A percentile compares a stretch with the other conserved stretches of the same genome.
These are phyloP conservation scores for Sporothrix globosa DNA, from an alignment of 2,329 filamentous ascomycete species.

Conservation along the genomic window DNA sequence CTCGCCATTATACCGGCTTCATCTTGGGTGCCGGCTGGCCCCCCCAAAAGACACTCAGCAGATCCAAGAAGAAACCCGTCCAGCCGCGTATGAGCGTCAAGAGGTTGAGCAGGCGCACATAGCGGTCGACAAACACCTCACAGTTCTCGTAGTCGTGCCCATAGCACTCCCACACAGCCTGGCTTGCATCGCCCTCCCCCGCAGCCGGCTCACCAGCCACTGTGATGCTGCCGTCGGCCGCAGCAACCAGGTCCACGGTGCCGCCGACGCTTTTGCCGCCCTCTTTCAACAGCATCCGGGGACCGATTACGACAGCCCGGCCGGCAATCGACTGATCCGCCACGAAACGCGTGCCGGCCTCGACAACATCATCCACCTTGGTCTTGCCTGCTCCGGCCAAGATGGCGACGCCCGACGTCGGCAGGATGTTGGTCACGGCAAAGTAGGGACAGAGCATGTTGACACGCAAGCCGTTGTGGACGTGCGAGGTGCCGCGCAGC, in stretches of 20 bases:
- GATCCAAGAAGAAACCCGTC: slow-evolving; percentile 52
- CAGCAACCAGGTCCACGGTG: neutral
- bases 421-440: slow-evolving; percentile 60
- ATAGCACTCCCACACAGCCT: slow-evolving; percentile 63
- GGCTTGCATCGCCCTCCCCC: slow-evolving; percentile 37
- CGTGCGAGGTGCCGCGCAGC: slow-evolving; percentile 54
- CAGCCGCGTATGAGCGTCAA: slow-evolving; percentile 56
- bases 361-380: slow-evolving; percentile 61
- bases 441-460: slow-evolving; percentile 71
- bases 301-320: slow-evolving; percentile 60
- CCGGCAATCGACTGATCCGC: slow-evolving; percentile 61
- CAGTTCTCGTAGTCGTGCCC: slow-evolving; percentile 60
- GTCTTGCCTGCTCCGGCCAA: slow-evolving; percentile 61
- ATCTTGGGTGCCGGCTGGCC: neutral
- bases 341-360: slow-evolving; percentile 63
- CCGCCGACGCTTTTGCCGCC: slow-evolving; percentile 33
- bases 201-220: slow-evolving; percentile 34
- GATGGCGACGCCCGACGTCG: slow-evolving; percentile 51
- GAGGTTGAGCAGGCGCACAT: slow-evolving; percentile 58
- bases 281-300: slow-evolving; percentile 53
- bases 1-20: slow-evolving; percentile 9
- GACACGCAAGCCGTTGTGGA: slow-evolving; percentile 57
- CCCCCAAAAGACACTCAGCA: slow-evolving; percentile 36
- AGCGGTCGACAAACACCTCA: slow-evolving; percentile 59
- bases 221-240: slow-evolving; percentile 28